A percentile compares a stretch with the other conserved stretches of the same genome.
Evolutionary conservation across 2,329 filamentous ascomycete species (phyloP).

Genomic region (Arthrobotrys pseudoclavata): DNA sequence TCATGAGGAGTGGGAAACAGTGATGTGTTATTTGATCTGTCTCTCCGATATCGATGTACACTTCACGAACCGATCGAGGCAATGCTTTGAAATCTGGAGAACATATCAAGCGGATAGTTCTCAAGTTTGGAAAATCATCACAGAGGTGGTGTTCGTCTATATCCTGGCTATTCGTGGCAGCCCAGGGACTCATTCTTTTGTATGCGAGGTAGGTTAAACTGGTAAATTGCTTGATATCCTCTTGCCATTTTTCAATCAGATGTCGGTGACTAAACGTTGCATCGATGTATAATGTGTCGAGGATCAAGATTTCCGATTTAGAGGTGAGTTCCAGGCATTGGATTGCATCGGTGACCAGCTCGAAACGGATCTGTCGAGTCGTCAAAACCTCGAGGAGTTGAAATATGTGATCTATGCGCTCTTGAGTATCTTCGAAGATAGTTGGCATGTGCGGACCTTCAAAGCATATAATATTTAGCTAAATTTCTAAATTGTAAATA

Average conservation of each 20-base stretch:
- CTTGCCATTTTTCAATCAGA: constrained; percentile 55
- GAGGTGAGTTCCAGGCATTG: constrained; percentile 41
- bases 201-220: constrained; percentile 45
- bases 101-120: constrained; percentile 47
- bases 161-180: constrained; percentile 19
- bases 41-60: constrained; percentile 56
- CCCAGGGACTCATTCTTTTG: constrained; percentile 56
- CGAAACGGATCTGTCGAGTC: constrained; percentile 15
- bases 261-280: constrained; percentile 45
- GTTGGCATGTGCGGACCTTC: constrained; percentile 15
- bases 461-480: neutral
- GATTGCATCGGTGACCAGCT: constrained; percentile 46
- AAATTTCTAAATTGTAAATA: neutral
- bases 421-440: constrained; percentile 10
- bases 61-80: constrained; percentile 45
- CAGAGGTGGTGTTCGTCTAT: constrained; percentile 39
- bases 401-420: constrained; percentile 33
- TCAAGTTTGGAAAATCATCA: constrained; percentile 57
- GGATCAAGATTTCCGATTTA: constrained; percentile 18
- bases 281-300: constrained; percentile 48
- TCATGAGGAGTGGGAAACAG: constrained; percentile 54
- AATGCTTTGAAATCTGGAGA: constrained; percentile 53
- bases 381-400: constrained; percentile 35
- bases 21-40: constrained; percentile 53
- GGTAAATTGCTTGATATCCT: constrained; percentile 48